Conservation (phyloP, 805 yeast species). For the Yueomyces sp. region DNA sequence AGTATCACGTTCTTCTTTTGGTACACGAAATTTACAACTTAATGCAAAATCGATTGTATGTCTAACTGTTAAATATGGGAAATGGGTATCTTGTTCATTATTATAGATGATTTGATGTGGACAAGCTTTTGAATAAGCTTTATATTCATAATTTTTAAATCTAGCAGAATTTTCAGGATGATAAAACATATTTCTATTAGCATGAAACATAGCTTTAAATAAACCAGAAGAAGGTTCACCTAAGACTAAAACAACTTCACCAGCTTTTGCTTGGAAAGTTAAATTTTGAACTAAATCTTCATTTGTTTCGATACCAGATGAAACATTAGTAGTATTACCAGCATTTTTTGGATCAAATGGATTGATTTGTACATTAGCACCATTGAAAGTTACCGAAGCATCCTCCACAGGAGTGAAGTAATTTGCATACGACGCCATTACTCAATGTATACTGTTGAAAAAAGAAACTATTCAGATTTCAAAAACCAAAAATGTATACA, state of each 20-base stretch:
- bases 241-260: conserved; percentile 18
- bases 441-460: no score
- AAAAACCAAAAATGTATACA: no score
- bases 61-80: conserved; percentile 41
- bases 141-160: conserved; percentile 13
- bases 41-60: conserved; percentile 46
- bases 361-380: conserved; percentile 9
- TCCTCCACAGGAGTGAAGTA: conserved; percentile 15
- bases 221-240: conserved; percentile 17
- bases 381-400: conserved; percentile 15
- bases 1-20: conserved; percentile 15
- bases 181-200: conserved; percentile 9
- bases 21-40: conserved; percentile 27
- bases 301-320: not conserved
- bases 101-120: conserved; percentile 24
- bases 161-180: conserved; percentile 11
- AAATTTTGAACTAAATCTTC: conserved; percentile 6
- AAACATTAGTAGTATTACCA: not conserved
- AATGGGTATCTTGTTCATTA: conserved; percentile 45
- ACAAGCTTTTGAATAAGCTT: conserved; percentile 10
- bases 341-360: not conserved
- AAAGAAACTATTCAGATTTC: no score
- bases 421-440: conserved; percentile 11
- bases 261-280: conserved; percentile 13
- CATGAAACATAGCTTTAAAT: conserved; percentile 13